Base-by-base conservation (phyloP, 805 yeast genomes). In the Ogataea parapolymorpha region DNA sequence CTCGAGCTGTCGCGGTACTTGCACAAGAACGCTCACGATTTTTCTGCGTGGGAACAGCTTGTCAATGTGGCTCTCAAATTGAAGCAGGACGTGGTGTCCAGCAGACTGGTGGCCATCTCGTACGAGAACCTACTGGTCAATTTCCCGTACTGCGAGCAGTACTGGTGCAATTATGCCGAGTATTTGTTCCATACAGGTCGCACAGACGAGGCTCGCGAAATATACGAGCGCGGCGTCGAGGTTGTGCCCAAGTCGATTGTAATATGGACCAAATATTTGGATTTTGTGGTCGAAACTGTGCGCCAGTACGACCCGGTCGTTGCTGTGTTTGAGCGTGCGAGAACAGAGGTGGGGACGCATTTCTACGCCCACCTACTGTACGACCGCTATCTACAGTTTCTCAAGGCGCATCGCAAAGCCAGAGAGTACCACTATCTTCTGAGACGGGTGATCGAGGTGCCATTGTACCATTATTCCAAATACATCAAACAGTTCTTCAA, bases 121-220 rank as follows among this genome's bases (percentile, higher is more conserved):
- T 76, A 70, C 48, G 65, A 64, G 32, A 65, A 70, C 28, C 54
- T 79, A 11, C 61, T 80, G 12, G 55, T 56, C 1, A 65, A 67
- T 34, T 79, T 60, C 49, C 85, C 86, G 0, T 55, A 62, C 5
- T 57, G 72, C 23, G 77, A 72, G 46, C 74, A 73, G 32, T 76
- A 76, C 50, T 80, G 85, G 85, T 59, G 75, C n/a, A 65, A 71
- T 27, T 77, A 63, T 54, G 82, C 83, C 0, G 52, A 59, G 3
- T 62, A 71, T 67, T 72, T 71, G 48, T 73, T 68, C 48, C 61
- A 58, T 24, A 53, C 75, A 23, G 79, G 78, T 1, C 52, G 66
- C 35, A 65, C 75, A 1, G 60, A 58, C 0, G 41, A 45, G 3
- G 69, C 77, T 2, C 56, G 57, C 2, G 45, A 42, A 2, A 56